These are phyloP conservation scores for Protomyces gravidus DNA, from an alignment of 1,139 yeast genomes.

Conservation along the genomic window DNA sequence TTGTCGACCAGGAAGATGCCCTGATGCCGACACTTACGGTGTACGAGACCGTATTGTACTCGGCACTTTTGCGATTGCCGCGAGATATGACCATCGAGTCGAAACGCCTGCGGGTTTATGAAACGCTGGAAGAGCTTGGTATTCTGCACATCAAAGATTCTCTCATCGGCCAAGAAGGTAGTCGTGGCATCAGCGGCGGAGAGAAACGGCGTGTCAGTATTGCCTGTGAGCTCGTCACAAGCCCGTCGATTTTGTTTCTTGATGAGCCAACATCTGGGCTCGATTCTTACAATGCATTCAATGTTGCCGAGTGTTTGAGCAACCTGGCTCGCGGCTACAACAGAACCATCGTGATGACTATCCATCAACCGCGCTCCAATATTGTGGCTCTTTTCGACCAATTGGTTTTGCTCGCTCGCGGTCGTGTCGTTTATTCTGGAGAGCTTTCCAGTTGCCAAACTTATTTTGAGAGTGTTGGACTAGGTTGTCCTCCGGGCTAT, in stretches of 20 bases:
- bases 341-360: constrained; percentile 84
- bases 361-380: constrained; percentile 97
- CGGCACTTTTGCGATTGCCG: constrained; percentile 85
- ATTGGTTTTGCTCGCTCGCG: constrained; percentile 72
- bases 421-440: constrained; percentile 83
- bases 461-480: constrained; percentile 72
- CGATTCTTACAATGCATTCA: constrained; percentile 88
- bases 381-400: constrained; percentile 87
- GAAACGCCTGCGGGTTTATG: constrained; percentile 74
- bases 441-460: constrained; percentile 50
- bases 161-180: constrained; percentile 80
- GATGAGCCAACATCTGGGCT: constrained; percentile 97
- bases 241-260: constrained; percentile 71
- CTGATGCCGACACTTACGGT: constrained; percentile 89
- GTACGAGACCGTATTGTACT: constrained; percentile 86
- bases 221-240: constrained; percentile 83
- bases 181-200: constrained; percentile 93
- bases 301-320: constrained; percentile 80
- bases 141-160: constrained; percentile 78
- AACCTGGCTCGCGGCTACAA: constrained; percentile 73
- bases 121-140: constrained; percentile 78
- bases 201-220: constrained; percentile 84
- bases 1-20: constrained; percentile 96
- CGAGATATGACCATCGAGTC: constrained; percentile 65
- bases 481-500: constrained; percentile 79